Evolutionary conservation across 2,329 filamentous ascomycete genomes (phyloP).

Genomic region (Aspergillus jensenii): DNA sequence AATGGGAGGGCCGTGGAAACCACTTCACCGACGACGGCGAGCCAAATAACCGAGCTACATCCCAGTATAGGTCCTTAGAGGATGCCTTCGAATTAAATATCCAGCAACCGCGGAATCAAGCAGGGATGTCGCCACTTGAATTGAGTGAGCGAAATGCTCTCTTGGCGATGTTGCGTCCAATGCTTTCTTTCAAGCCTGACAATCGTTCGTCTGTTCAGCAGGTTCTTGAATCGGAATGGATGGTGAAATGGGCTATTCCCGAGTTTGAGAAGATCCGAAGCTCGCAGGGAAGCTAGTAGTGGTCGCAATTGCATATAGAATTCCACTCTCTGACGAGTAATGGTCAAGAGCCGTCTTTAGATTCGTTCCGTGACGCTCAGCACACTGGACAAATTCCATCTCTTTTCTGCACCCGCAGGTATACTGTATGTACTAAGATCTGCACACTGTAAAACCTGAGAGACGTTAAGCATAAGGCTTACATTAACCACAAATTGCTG

Average conservation of each 20-base stretch:
- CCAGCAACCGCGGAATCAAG: background rate
- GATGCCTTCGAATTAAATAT: background rate
- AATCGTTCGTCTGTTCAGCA: conserved; percentile 16
- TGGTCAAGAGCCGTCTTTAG: no score
- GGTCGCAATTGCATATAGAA: no score
- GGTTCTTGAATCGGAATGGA: conserved; percentile 24
- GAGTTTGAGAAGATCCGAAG: conserved; percentile 3
- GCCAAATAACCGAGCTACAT: background rate
- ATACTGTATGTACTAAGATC: no score
- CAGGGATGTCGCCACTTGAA: background rate
- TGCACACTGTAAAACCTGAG: no score
- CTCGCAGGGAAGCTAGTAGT: background rate
- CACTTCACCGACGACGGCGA: background rate
- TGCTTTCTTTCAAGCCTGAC: conserved; percentile 22
- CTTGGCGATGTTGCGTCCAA: conserved; percentile 19
- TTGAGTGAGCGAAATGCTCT: conserved; percentile 18
- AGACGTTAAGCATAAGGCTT: no score
- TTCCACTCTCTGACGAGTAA: rapidly evolving
- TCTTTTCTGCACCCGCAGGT: no score
- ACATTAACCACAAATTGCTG: no score
- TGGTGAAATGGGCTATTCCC: conserved; percentile 23
- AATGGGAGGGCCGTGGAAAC: background rate
- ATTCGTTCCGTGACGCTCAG: no score
- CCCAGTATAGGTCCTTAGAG: background rate
- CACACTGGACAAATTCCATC: no score